Base-by-base conservation (phyloP, 1,284 basidiomycete species). In the Fomitopsis palustris region DNA sequence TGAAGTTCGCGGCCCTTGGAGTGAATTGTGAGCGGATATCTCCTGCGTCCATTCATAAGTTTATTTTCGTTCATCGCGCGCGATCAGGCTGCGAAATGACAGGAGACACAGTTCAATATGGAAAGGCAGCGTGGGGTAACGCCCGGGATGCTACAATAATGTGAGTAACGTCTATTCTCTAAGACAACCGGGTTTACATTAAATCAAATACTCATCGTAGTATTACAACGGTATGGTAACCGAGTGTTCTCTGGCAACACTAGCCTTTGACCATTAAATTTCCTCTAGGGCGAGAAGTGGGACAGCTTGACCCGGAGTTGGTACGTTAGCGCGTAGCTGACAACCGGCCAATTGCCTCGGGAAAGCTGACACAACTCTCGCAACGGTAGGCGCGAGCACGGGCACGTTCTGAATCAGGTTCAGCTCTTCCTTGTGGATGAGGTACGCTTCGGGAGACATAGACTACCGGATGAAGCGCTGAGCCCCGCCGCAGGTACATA, bases 371-470 rank as follows among this genome's bases (percentile, higher is more conserved):
- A 51, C 16, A 35, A n/a, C 29, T 25, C 33, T 27, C 38, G 37
- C 45, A 53, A 38, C 3, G 51, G 19, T 53, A 92, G 90, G 90
- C 71, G 78, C 57, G 84, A 86, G 61, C 84, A 92, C 64, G 76
- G 77, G 23, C 75, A 80, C 38, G 84, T 90, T 37, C 73, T 94
- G n/a, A 83, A 84, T 4, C 81, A 84, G 58, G 82, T 94, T 49
- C 80, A 83, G 53, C 77, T 96, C 14, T 89, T 95, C 65, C 83
- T 98, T 49, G 90, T 99, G 42, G 96, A 99, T 69, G 96, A 98
- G 75, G 93, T 91, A 59, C 54, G 77, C 62, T 21, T 45, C 39
- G 39, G 37, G 10, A 47, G 25, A n/a, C 31, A 54, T 33, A 23
- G 10, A 10, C 25, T 41, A 17, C 41, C n/a, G 8, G 41, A 31